Conservation (phyloP, 495 filamentous ascomycete species). For the Aspergillus indologenus region DNA sequence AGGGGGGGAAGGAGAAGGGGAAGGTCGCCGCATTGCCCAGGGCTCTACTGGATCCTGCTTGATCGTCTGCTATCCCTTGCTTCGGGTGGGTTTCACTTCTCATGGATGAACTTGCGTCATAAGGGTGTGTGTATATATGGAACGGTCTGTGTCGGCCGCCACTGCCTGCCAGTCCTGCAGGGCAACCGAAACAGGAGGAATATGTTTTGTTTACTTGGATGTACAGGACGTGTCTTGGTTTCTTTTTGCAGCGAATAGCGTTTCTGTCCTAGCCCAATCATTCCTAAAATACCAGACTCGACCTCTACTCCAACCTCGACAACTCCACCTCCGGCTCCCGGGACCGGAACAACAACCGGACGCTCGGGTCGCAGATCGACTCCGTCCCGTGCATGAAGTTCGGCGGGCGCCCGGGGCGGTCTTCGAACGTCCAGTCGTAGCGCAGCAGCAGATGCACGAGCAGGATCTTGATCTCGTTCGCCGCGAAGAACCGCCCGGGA, state of each 20-base stretch:
- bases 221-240: too few relatives aligned
- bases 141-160: too few relatives aligned
- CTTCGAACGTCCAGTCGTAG: conserved; percentile 52
- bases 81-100: neutral
- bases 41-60: too few relatives aligned
- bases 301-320: conserved; percentile 16
- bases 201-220: too few relatives aligned
- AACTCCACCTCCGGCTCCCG: conserved; percentile 31
- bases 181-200: too few relatives aligned
- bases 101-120: too few relatives aligned
- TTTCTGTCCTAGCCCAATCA: too few relatives aligned
- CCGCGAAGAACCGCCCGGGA: conserved; percentile 53
- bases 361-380: conserved; percentile 25
- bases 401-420: conserved; percentile 20
- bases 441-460: conserved; percentile 46
- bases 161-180: too few relatives aligned
- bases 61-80: neutral
- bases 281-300: too few relatives aligned
- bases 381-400: conserved; percentile 29
- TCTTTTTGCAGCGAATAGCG: too few relatives aligned
- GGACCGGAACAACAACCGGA: conserved; percentile 31
- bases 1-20: neutral
- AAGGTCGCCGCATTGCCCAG: neutral
- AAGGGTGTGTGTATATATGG: too few relatives aligned
- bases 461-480: conserved; percentile 47